Conservation (phyloP, 2,329 filamentous ascomycete species). For the Sporothrix luriei region DNA sequence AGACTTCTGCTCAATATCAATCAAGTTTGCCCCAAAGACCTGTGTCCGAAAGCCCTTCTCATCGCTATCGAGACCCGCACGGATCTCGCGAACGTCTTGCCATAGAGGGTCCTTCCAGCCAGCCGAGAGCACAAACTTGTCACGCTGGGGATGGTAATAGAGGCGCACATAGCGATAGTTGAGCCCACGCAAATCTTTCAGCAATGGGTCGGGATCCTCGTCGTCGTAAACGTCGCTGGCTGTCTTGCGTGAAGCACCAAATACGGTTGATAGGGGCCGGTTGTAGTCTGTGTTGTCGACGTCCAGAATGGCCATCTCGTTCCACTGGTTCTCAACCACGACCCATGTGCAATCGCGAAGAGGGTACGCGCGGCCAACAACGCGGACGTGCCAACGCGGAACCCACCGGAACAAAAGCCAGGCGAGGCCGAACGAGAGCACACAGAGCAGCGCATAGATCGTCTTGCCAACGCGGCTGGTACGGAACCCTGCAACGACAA, state of each 20-base stretch:
- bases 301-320: conserved; percentile 78
- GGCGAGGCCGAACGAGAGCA: conserved; percentile 72
- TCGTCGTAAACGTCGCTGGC: conserved; percentile 29
- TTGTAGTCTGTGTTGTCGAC: conserved; percentile 60
- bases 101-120: conserved; percentile 94
- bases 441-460: conserved; percentile 70
- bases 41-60: conserved; percentile 80
- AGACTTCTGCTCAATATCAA: conserved; percentile 91
- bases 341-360: conserved; percentile 84
- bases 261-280: conserved; percentile 62
- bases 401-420: conserved; percentile 90
- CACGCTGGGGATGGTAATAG: conserved; percentile 83
- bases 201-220: conserved; percentile 71
- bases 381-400: conserved; percentile 77
- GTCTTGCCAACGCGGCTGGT: conserved; percentile 72
- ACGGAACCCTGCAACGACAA: conserved; percentile 87
- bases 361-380: conserved; percentile 70
- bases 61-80: conserved; percentile 81
- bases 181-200: conserved; percentile 73
- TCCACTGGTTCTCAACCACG: conserved; percentile 95
- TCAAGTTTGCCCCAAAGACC: conserved; percentile 87
- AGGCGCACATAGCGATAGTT: conserved; percentile 95
- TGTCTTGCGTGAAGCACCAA: conserved; percentile 67
- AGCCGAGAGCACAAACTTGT: conserved; percentile 82
- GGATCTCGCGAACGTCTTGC: conserved; percentile 74